phyloP scores from a whole-genome alignment of 192 early-diverging fungal genomes.

The Podila verticillata region DNA sequence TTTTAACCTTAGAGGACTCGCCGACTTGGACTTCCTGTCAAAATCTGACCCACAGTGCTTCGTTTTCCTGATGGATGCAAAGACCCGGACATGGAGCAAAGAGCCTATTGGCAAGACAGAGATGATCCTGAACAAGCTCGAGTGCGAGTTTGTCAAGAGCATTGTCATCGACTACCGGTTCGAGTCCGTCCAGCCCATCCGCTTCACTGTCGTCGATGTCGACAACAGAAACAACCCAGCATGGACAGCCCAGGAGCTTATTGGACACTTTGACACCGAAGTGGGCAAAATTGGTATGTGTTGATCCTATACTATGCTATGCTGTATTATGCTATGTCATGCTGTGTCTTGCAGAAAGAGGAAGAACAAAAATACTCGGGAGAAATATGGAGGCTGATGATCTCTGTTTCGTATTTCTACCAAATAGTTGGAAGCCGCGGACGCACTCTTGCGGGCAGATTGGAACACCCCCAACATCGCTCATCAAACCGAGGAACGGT shows the following conservation, averaged over 20 bases:
- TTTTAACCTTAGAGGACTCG: slow-evolving; percentile 16
- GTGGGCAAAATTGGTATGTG: slow-evolving; percentile 52
- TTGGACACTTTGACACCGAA: slow-evolving; percentile 56
- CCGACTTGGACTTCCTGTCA: slow-evolving; percentile 51
- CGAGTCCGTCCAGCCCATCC: slow-evolving; percentile 55
- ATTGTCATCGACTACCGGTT: slow-evolving; percentile 61
- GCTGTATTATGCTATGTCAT: too few relatives aligned
- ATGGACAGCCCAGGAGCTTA: slow-evolving; percentile 51
- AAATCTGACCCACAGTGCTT: slow-evolving; percentile 53
- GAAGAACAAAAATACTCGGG: neutral
- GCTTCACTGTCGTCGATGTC: slow-evolving; percentile 52
- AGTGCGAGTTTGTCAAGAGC: slow-evolving; percentile 62
- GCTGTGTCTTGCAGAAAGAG: too few relatives aligned
- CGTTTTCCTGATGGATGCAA: slow-evolving; percentile 44
- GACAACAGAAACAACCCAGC: slow-evolving; percentile 48
- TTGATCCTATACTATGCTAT: too few relatives aligned
- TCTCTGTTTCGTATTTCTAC: too few relatives aligned
- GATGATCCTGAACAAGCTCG: slow-evolving; percentile 57
- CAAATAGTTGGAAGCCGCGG: slow-evolving; percentile 47
- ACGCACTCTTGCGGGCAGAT: slow-evolving; percentile 34
- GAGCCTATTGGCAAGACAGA: slow-evolving; percentile 54
- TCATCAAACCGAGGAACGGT: slow-evolving; percentile 52
- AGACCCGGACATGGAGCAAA: slow-evolving; percentile 43
- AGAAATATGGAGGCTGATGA: too few relatives aligned
- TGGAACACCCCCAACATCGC: slow-evolving; percentile 44